Conservation (phyloP, 1,139 yeast genomes). For the Taphrina flavorubra region DNA sequence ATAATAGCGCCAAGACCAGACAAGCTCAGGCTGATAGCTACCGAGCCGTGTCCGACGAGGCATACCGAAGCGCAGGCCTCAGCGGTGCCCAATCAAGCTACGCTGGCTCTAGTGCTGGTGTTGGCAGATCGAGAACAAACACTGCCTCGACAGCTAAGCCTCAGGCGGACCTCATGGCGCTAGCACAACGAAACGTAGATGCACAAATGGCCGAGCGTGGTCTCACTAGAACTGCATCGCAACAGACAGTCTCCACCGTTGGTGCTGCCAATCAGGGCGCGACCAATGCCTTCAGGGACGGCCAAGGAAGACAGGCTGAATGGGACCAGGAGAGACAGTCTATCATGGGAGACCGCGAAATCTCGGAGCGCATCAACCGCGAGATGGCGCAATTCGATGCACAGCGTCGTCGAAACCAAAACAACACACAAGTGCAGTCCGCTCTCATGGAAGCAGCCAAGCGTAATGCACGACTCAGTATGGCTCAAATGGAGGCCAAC, state of each 20-base stretch:
- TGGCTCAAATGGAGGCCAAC: conserved; percentile 34
- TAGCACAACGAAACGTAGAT: conserved; percentile 32
- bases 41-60: conserved; percentile 19
- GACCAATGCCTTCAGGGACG: conserved; percentile 28
- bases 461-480: conserved; percentile 29
- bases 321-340: conserved; percentile 30
- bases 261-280: conserved; percentile 25
- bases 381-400: conserved; percentile 40
- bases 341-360: conserved; percentile 24
- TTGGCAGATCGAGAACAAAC: conserved; percentile 27
- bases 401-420: conserved; percentile 32
- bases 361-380: conserved; percentile 34
- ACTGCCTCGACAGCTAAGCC: conserved; percentile 22
- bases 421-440: conserved; percentile 32
- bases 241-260: conserved; percentile 19
- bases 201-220: conserved; percentile 39
- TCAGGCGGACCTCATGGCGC: conserved; percentile 34
- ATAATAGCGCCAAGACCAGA: conserved; percentile 20
- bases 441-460: conserved; percentile 38
- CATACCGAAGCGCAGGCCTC: conserved; percentile 16
- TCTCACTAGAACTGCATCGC: conserved; percentile 24
- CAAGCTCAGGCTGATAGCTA: conserved; percentile 21
- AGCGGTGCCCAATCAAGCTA: conserved; percentile 7
- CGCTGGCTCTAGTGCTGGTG: background rate
- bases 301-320: conserved; percentile 28